Conservation (phyloP, 192 early-diverging fungal genomes). For the Powellomyces hirtus region DNA sequence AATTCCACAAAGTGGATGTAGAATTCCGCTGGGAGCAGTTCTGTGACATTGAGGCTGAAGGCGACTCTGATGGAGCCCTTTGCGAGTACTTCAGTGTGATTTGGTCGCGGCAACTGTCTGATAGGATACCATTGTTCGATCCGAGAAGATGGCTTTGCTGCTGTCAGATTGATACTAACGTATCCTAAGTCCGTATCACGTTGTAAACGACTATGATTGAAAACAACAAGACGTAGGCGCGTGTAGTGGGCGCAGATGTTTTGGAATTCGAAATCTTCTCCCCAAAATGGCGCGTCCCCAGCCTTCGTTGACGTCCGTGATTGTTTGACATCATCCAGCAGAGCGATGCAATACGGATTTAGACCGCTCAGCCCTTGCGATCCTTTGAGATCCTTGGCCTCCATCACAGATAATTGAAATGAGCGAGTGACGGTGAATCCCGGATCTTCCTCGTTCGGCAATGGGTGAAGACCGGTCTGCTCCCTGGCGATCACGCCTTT, state of each 20-base stretch:
- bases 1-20: slow-evolving; percentile 37
- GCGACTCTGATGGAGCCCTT: slow-evolving; percentile 36
- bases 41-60: slow-evolving; percentile 30
- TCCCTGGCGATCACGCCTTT: slow-evolving; percentile 15
- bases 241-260: slow-evolving; percentile 37
- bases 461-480: background rate
- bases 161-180: slow-evolving; percentile 33
- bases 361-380: slow-evolving; percentile 2
- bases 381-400: slow-evolving; percentile 39
- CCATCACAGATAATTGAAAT: slow-evolving; percentile 34
- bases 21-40: slow-evolving; percentile 30
- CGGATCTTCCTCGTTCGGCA: background rate
- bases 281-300: slow-evolving; percentile 47
- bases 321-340: slow-evolving; percentile 47
- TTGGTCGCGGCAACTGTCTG: slow-evolving; percentile 15
- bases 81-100: background rate
- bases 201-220: slow-evolving; percentile 34
- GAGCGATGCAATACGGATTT: slow-evolving; percentile 34
- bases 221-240: slow-evolving; percentile 28
- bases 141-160: slow-evolving; percentile 18
- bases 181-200: slow-evolving; percentile 39
- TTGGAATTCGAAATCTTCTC: slow-evolving; percentile 39
- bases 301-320: slow-evolving; percentile 37
- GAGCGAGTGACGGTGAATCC: slow-evolving; percentile 7
- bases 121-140: slow-evolving; percentile 43